These are phyloP conservation scores for Arabidopsis lyrata DNA, from an alignment of 441 rosid genomes.

Conservation along the genomic window DNA sequence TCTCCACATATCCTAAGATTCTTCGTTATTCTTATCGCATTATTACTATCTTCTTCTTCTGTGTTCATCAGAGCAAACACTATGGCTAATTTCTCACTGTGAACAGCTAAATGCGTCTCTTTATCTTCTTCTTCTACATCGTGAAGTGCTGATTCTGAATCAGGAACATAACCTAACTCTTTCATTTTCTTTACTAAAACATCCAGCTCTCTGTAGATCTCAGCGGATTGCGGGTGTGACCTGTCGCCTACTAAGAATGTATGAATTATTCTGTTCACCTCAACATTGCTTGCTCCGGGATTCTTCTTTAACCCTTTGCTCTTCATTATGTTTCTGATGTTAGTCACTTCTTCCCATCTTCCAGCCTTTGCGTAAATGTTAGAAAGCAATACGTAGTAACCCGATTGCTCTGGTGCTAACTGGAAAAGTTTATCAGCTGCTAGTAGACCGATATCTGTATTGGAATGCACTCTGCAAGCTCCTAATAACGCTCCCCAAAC, in stretches of 20 bases:
- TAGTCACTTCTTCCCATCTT: conserved; percentile 61
- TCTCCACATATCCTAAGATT: conserved; percentile 65
- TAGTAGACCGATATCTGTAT: conserved; percentile 55
- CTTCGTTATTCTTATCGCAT: conserved; percentile 59
- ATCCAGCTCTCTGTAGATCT: conserved; percentile 56
- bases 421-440: conserved; percentile 63
- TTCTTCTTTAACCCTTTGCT: conserved; percentile 59
- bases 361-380: conserved; percentile 70
- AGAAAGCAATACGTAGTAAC: conserved; percentile 65
- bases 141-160: conserved; percentile 64
- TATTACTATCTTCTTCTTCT: conserved; percentile 38
- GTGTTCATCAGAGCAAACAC: conserved; percentile 61
- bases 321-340: conserved; percentile 58
- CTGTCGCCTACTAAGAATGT: conserved; percentile 63
- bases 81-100: conserved; percentile 65
- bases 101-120: conserved; percentile 64
- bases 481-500: conserved; percentile 68
- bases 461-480: conserved; percentile 55
- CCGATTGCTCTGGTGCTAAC: conserved; percentile 58
- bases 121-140: conserved; percentile 72
- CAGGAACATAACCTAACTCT: conserved; percentile 59
- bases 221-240: conserved; percentile 47
- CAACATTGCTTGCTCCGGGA: conserved; percentile 61
- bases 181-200: conserved; percentile 60
- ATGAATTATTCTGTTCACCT: conserved; percentile 51